These are phyloP conservation scores for Fusarium mexicanum DNA, from an alignment of 2,329 filamentous ascomycete species.

Conservation along the genomic window DNA sequence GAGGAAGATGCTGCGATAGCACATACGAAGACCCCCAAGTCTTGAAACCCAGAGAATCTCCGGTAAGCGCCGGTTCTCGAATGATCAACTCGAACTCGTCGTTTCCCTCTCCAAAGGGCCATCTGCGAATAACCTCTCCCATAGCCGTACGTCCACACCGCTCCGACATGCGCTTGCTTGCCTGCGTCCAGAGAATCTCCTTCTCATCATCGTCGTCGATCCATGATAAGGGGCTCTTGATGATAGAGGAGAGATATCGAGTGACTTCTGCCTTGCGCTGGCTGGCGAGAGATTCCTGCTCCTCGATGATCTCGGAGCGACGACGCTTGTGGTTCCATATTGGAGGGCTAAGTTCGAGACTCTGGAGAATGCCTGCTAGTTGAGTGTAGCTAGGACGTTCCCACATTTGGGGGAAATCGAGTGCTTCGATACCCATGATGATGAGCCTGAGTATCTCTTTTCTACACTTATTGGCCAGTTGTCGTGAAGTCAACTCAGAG, in stretches of 20 bases:
- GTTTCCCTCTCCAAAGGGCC: conserved; percentile 57
- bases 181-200: conserved; percentile 79
- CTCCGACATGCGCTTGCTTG: conserved; percentile 83
- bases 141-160: conserved; percentile 78
- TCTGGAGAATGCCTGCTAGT: conserved; percentile 72
- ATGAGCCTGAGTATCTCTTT: background rate
- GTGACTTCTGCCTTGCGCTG: conserved; percentile 63
- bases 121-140: conserved; percentile 65
- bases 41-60: conserved; percentile 89
- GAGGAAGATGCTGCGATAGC: conserved; percentile 76
- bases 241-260: conserved; percentile 74
- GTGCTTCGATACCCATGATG: conserved; percentile 48
- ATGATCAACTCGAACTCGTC: conserved; percentile 73
- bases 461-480: background rate
- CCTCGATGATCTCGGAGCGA: conserved; percentile 53
- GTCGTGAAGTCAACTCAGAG: background rate
- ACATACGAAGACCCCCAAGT: conserved; percentile 95
- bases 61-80: conserved; percentile 86
- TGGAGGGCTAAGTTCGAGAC: conserved; percentile 72
- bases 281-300: conserved; percentile 53
- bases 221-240: conserved; percentile 75
- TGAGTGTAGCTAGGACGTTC: conserved; percentile 73
- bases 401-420: conserved; percentile 85
- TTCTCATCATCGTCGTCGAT: conserved; percentile 71
- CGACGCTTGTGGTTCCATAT: conserved; percentile 68